Conservation (phyloP, 257 asterid genomes). For the Petunia axillaris region DNA sequence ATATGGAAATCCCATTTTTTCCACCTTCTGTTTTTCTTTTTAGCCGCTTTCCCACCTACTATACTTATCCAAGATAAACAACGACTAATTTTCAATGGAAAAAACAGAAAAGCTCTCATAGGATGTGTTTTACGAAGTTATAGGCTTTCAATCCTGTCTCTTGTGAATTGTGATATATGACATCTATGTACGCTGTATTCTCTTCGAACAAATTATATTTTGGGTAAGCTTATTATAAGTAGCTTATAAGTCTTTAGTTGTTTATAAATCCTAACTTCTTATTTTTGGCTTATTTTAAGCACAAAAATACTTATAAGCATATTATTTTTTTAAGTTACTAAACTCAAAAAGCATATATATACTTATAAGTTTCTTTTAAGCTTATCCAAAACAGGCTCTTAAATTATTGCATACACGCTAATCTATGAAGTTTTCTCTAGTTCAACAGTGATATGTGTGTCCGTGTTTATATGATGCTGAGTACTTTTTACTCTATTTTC, state of each 20-base stretch:
- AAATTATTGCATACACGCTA: not conserved
- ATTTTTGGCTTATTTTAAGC: too few species aligned
- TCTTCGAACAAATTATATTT: not conserved
- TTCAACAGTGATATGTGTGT: not conserved
- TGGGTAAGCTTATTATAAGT: too few species aligned
- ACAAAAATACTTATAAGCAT: too few species aligned
- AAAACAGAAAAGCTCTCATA: not conserved
- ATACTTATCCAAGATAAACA: conserved; percentile 1
- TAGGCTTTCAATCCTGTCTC: not conserved
- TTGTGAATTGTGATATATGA: not conserved
- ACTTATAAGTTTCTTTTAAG: too few species aligned
- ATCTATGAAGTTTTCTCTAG: not conserved
- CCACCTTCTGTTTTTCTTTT: not conserved
- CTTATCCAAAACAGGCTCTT: not conserved
- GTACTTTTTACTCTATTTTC: too few species aligned
- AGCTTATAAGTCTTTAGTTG: too few species aligned
- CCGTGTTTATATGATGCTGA: not conserved
- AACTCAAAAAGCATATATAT: too few species aligned
- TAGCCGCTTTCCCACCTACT: not conserved
- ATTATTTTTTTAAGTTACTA: too few species aligned
- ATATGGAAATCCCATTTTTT: too few species aligned
- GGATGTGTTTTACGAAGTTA: conserved; percentile 24
- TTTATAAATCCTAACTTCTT: too few species aligned
- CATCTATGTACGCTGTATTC: conserved; percentile 10
- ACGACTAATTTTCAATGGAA: not conserved